Evolutionary conservation across 371 early-diverging fungal species (phyloP), one percentile per base, ranked within the genome.

Genomic region (Apophysomyces elegans): DNA sequence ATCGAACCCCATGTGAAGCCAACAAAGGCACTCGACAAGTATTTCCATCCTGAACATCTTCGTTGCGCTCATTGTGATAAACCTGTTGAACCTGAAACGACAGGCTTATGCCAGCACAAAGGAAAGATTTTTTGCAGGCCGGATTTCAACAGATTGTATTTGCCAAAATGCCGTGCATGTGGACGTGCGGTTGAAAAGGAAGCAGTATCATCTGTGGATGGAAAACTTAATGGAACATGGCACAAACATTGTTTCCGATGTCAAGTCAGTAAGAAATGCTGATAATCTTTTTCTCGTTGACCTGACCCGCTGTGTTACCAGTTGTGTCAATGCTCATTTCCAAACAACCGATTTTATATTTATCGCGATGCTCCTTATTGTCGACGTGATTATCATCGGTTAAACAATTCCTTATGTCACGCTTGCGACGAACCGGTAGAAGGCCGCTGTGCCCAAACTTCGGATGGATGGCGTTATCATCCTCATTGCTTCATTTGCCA

Each of bases 321-420:
- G 63, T 38, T 54, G 36, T 62, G 79, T 32, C 82, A 78, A 67
- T 84, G 84, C 61, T 81, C 87, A 21, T 93, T 93, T 69, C 91
- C 91, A 7, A 87, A 91, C 76, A 90, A 90, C 69, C 87, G 84
- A 21, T 93, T 93, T 69, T 93, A 91, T 67, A 91, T 91, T 39
- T 85, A 79, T 67, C 84, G 89, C 0, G 84, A 88, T 66, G 75
- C 79, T 14, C 93, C 92, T 59, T 88, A 88, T 67, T 93, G 93
- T 73, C 75, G 83, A 58, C 79, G 85, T 39, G 90, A 92, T 77
- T 93, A 91, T 66, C 92, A 93, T 65, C 84, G 84, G 77, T 72
- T 86, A 68, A 91, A 91, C 72, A 83, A 85, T 62, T 91, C 91
- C n/a, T 78, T 93, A 39, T 93, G 93, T 71, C 85, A 80, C 61